Conservation (phyloP, 2,329 filamentous ascomycete species). For the Ophiocordyceps camponoti-leonardi region DNA sequence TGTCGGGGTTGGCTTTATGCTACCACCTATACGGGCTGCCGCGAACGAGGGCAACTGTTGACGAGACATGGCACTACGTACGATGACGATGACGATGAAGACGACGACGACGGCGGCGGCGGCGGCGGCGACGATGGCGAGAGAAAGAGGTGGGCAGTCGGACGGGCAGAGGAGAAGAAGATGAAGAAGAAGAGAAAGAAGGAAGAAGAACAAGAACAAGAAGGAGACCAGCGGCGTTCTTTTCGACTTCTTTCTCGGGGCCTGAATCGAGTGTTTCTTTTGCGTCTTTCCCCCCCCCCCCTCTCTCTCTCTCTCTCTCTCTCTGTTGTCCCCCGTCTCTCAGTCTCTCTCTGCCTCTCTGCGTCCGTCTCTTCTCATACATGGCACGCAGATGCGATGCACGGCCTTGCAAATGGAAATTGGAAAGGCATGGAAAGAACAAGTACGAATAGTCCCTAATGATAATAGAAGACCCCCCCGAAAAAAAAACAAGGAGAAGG, state of each 20-base stretch:
- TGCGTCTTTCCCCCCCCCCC: not conserved
- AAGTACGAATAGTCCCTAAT: conserved; percentile 6
- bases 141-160: not conserved
- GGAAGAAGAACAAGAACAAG: too few species aligned
- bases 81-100: conserved; percentile 1
- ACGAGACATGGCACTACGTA: conserved; percentile 4
- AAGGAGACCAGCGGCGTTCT: too few species aligned
- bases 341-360: too few species aligned
- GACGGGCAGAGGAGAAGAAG: not conserved
- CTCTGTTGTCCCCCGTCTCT: too few species aligned
- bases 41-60: conserved; percentile 2
- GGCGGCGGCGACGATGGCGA: not conserved
- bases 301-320: not conserved
- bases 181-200: too few species aligned
- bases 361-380: too few species aligned
- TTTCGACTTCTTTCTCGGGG: not conserved
- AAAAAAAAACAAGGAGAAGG: not conserved
- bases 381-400: too few species aligned
- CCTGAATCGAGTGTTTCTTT: not conserved
- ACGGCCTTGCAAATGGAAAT: not conserved
- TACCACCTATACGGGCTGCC: conserved; percentile 16
- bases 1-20: conserved; percentile 19
- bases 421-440: not conserved
- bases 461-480: conserved; percentile 4
- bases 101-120: not conserved